phyloP scores from a whole-genome alignment of 768 basidiomycete species.

The Psilocybe cyanescens region DNA sequence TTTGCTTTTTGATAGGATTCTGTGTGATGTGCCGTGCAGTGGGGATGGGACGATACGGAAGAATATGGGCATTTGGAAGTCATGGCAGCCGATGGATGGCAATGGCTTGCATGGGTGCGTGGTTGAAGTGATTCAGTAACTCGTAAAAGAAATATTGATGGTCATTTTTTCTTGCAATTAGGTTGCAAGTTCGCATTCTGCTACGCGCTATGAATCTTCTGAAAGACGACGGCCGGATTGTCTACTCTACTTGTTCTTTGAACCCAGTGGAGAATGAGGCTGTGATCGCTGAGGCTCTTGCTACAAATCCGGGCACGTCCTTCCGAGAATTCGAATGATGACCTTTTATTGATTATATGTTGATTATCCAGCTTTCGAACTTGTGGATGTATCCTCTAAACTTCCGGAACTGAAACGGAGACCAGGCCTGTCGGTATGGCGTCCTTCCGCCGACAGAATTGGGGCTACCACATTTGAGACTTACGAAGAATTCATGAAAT shows the following conservation, averaged over 20 bases:
- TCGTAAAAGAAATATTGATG: neutral
- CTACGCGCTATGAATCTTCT: slow-evolving; percentile 92
- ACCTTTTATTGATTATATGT: neutral
- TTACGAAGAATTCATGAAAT: slow-evolving; percentile 61
- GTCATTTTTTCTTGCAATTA: slow-evolving; percentile 31
- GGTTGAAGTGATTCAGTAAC: too few relatives aligned
- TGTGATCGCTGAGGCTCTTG: slow-evolving; percentile 85
- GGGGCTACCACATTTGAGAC: slow-evolving; percentile 55
- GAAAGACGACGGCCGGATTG: slow-evolving; percentile 81
- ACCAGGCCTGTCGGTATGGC: slow-evolving; percentile 81
- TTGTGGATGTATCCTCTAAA: slow-evolving; percentile 77
- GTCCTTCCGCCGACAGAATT: slow-evolving; percentile 63
- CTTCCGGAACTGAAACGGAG: slow-evolving; percentile 75
- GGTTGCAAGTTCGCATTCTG: slow-evolving; percentile 91
- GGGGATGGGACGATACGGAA: slow-evolving; percentile 97
- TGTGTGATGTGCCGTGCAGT: slow-evolving; percentile 97
- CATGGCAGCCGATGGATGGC: slow-evolving; percentile 87
- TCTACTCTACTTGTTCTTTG: slow-evolving; percentile 97
- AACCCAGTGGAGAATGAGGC: slow-evolving; percentile 99
- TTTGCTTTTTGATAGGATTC: slow-evolving; percentile 87
- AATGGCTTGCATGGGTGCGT: slow-evolving; percentile 85
- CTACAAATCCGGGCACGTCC: slow-evolving; percentile 63
- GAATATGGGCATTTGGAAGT: slow-evolving; percentile 94
- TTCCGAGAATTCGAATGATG: neutral
- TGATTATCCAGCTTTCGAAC: slow-evolving; percentile 59